Evolutionary conservation across 225 moss, liverwort and hornwort genomes (phyloP), one percentile per base, ranked within the genome.

Genomic region (Takakia lepidozioides): DNA sequence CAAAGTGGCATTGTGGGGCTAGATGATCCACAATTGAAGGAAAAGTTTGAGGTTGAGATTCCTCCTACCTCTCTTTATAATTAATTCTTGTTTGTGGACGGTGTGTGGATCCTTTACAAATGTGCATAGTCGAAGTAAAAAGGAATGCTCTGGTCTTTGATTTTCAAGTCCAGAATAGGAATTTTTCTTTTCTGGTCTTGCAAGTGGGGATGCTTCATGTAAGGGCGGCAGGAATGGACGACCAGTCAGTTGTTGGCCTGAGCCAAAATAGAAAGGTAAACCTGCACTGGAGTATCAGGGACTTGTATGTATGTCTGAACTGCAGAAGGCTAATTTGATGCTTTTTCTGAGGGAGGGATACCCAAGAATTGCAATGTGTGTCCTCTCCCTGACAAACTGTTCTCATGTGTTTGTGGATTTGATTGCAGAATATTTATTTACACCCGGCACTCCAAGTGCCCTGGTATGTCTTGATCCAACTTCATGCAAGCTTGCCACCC

Each of bases 371-470:
- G 14, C 0, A 5, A 50, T 13, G 17, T 7, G 25, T 27, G 38
- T 0, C 48, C 3, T 29, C n/a, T 6, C 22, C 28, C 2, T 19
- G 28, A 29, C 50, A 29, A 41, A 25, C 17, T 15, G 24, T 42
- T 27, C 13, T 42, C 7, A 9, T 55, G 28, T 55, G 17, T 39
- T 17, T 54, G 32, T 7, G 19, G 17, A 21, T 40, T 16, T 43
- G 37, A 27, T 1, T 47, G 35, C 73, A 79, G 79, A 66, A 60
- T 30, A 29, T 79, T 21, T 79, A 79, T 35, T 56, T 48, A 0
- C 56, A 74, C 8, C 25, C 39, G 20, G 73, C 79, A 23, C 50
- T 79, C 38, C 73, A 74, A 50, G 46, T 79, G 23, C 79, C 74
- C 10, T 79, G 79, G 79, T 79, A 73, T 61, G n/a, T n/a, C n/a